Evolutionary conservation across 176 grass and related monocot genomes (phyloP).

Genomic region (Oryza nivara): DNA sequence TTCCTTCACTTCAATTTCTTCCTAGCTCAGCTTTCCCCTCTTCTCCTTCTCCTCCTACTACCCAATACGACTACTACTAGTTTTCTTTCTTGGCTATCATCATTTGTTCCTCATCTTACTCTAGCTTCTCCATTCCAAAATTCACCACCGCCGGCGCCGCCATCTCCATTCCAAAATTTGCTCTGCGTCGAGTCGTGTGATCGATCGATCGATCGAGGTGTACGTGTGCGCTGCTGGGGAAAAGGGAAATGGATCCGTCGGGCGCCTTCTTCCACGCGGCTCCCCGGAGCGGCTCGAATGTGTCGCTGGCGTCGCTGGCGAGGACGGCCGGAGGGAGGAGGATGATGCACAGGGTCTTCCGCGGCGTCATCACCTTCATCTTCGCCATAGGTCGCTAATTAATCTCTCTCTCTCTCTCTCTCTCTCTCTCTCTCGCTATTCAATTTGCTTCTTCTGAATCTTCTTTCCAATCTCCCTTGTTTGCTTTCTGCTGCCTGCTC

Average conservation of each 20-base stretch:
- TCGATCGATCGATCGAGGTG: background rate
- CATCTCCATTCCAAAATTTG: too few relatives aligned
- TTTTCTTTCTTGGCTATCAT: too few relatives aligned
- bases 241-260: conserved; percentile 46
- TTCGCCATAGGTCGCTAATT: conserved; percentile 66
- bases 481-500: too few relatives aligned
- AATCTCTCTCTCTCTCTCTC: too few relatives aligned
- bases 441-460: background rate
- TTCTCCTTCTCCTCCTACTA: too few relatives aligned
- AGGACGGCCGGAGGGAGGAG: conserved; percentile 37
- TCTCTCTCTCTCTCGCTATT: background rate
- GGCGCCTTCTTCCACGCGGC: conserved; percentile 41
- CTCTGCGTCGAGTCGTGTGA: too few relatives aligned
- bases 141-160: too few relatives aligned
- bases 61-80: too few relatives aligned
- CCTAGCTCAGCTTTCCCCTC: too few relatives aligned
- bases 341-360: conserved; percentile 61
- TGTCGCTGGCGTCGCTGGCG: conserved; percentile 36
- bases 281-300: conserved; percentile 34
- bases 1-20: too few relatives aligned
- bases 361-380: conserved; percentile 84
- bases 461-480: background rate
- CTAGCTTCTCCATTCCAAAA: too few relatives aligned
- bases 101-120: too few relatives aligned
- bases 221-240: background rate